Evolutionary conservation across 2,329 filamentous ascomycete genomes (phyloP).

Genomic region (Triangularia setosa): DNA sequence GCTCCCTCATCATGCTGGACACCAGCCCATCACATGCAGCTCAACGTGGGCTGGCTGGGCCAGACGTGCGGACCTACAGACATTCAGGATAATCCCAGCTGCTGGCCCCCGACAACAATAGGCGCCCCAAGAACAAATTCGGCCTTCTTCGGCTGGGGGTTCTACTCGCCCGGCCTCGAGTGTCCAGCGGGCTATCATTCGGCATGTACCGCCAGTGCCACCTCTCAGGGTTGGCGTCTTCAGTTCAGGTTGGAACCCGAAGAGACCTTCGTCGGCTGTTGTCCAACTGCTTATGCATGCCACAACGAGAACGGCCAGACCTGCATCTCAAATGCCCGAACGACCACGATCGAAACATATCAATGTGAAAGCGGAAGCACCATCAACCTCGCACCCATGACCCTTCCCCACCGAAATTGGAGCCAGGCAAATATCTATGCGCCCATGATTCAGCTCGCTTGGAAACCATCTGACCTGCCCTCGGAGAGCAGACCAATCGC

Average conservation of each 20-base stretch:
- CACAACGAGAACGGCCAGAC: constrained; percentile 21
- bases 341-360: constrained; percentile 7
- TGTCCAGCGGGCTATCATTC: constrained; percentile 33
- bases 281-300: constrained; percentile 19
- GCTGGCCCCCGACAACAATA: constrained; percentile 29
- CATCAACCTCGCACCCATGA: constrained; percentile 13
- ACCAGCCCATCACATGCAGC: constrained; percentile 14
- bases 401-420: constrained; percentile 9
- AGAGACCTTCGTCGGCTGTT: constrained; percentile 24
- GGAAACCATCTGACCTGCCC: constrained; percentile 14
- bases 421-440: constrained; percentile 9
- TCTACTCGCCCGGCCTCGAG: constrained; percentile 34
- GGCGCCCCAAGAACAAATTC: constrained; percentile 13
- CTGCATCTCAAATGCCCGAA: constrained; percentile 4
- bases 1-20: constrained; percentile 15
- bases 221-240: constrained; percentile 10
- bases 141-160: constrained; percentile 32
- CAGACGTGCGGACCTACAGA: constrained; percentile 24
- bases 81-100: constrained; percentile 28
- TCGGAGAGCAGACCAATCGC: background rate
- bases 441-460: constrained; percentile 25
- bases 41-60: constrained; percentile 24
- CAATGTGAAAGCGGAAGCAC: constrained; percentile 3
- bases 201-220: constrained; percentile 31
- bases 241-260: constrained; percentile 17